Evolutionary conservation across 1,139 yeast species (phyloP).

Genomic region (Debaryomycetaceae sp.): DNA sequence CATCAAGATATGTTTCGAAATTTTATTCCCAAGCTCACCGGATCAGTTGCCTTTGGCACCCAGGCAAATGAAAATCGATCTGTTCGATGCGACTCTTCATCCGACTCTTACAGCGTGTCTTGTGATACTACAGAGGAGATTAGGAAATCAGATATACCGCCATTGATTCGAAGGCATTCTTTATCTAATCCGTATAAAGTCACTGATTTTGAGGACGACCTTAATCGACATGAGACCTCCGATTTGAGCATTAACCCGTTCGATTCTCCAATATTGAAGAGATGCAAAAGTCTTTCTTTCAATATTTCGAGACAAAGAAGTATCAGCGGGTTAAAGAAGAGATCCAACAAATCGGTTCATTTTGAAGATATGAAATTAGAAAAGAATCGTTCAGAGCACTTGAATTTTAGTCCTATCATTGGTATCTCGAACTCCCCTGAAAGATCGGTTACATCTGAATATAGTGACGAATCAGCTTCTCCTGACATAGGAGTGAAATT

Average conservation of each 20-base stretch:
- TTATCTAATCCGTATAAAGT: slow-evolving; percentile 6
- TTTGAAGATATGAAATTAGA: slow-evolving; percentile 2
- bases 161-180: slow-evolving; percentile 7
- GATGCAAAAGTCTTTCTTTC: slow-evolving; percentile 8
- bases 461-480: slow-evolving; percentile 2
- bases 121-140: slow-evolving; percentile 2
- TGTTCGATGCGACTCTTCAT: not conserved
- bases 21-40: not conserved
- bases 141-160: slow-evolving; percentile 4
- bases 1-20: not conserved
- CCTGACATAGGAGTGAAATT: not conserved
- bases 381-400: not conserved
- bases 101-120: slow-evolving; percentile 2
- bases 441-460: slow-evolving; percentile 5
- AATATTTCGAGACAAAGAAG: slow-evolving; percentile 6
- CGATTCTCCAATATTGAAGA: slow-evolving; percentile 6
- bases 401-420: not conserved
- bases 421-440: slow-evolving; percentile 1
- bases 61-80: not conserved
- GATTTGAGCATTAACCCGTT: slow-evolving; percentile 10
- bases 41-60: not conserved
- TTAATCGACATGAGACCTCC: slow-evolving; percentile 4
- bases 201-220: slow-evolving; percentile 5
- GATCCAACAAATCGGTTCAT: slow-evolving; percentile 6
- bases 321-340: slow-evolving; percentile 5